Evolutionary conservation across 2,329 filamentous ascomycete species (phyloP).

Genomic region (Ophiostoma quercus): DNA sequence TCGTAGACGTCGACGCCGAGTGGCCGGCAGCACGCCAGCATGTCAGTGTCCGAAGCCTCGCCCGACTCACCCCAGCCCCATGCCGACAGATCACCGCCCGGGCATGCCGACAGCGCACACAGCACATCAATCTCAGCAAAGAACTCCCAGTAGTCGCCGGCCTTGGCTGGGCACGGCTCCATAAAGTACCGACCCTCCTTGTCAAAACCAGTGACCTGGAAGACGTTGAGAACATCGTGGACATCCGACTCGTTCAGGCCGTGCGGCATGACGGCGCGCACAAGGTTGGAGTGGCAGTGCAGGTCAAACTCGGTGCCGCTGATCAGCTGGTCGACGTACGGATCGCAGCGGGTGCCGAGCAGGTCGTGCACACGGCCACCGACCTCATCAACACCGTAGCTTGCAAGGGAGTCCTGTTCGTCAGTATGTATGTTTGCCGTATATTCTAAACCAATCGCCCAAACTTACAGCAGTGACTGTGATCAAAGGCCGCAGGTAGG

Average conservation of each 20-base stretch:
- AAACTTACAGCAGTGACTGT: constrained; percentile 38
- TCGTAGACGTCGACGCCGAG: constrained; percentile 65
- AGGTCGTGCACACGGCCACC: constrained; percentile 71
- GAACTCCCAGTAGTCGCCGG: constrained; percentile 64
- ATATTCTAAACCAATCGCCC: not conserved
- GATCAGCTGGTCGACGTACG: constrained; percentile 73
- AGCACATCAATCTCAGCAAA: constrained; percentile 74
- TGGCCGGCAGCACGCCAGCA: constrained; percentile 65
- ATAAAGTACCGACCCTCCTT: constrained; percentile 71
- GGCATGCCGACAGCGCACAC: constrained; percentile 55
- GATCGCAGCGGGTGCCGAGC: constrained; percentile 76
- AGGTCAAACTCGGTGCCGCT: constrained; percentile 68
- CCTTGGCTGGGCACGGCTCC: constrained; percentile 48
- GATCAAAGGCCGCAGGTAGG: constrained; percentile 68
- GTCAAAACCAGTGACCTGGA: constrained; percentile 77
- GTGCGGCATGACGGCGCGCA: constrained; percentile 62
- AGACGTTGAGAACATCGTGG: constrained; percentile 81
- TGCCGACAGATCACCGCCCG: constrained; percentile 72
- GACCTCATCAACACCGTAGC: constrained; percentile 44
- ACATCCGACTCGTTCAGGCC: constrained; percentile 69
- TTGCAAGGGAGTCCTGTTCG: constrained; percentile 9
- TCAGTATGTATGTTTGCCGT: not conserved
- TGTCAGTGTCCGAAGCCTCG: constrained; percentile 49
- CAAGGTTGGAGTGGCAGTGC: constrained; percentile 79
- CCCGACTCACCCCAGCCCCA: constrained; percentile 72